phyloP scores from a whole-genome alignment of 305 asterid genomes.

The Coffea humblotiana region DNA sequence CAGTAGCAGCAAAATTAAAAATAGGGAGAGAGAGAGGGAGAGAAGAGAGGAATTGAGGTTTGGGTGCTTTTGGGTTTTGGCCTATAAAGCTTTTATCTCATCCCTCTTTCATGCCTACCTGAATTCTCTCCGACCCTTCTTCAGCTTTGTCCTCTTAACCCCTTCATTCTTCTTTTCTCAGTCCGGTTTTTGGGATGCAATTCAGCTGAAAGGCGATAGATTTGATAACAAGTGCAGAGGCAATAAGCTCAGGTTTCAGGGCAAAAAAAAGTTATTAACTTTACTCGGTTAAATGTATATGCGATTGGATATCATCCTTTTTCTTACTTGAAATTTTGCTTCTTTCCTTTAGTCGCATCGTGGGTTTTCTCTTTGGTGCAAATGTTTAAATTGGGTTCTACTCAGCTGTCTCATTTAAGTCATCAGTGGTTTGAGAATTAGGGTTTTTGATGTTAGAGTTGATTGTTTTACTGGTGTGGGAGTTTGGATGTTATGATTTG shows the following conservation, averaged over 20 bases:
- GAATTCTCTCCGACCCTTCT: slow-evolving; percentile 41
- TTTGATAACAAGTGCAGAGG: slow-evolving; percentile 32
- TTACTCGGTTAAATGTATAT: slow-evolving; percentile 31
- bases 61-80: slow-evolving; percentile 31
- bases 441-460: slow-evolving; percentile 29
- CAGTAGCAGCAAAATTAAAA: slow-evolving; percentile 5
- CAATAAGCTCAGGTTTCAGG: slow-evolving; percentile 32
- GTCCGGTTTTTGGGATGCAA: slow-evolving; percentile 30
- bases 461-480: slow-evolving; percentile 25
- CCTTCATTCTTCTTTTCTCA: neutral
- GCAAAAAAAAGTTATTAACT: slow-evolving; percentile 24
- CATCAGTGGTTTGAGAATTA: slow-evolving; percentile 33
- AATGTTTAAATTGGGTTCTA: slow-evolving; percentile 26
- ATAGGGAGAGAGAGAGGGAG: neutral
- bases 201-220: slow-evolving; percentile 32
- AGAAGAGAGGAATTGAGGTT: slow-evolving; percentile 11
- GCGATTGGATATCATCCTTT: slow-evolving; percentile 32
- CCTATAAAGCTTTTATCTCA: slow-evolving; percentile 13
- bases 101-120: slow-evolving; percentile 33
- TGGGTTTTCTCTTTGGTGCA: slow-evolving; percentile 25
- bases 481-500: slow-evolving; percentile 32
- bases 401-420: slow-evolving; percentile 6
- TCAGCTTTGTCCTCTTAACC: slow-evolving; percentile 25
- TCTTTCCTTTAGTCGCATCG: slow-evolving; percentile 6
- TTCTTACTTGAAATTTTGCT: slow-evolving; percentile 25